phyloP scores from a whole-genome alignment of 1,139 yeast genomes.

The Pichia sp. region DNA sequence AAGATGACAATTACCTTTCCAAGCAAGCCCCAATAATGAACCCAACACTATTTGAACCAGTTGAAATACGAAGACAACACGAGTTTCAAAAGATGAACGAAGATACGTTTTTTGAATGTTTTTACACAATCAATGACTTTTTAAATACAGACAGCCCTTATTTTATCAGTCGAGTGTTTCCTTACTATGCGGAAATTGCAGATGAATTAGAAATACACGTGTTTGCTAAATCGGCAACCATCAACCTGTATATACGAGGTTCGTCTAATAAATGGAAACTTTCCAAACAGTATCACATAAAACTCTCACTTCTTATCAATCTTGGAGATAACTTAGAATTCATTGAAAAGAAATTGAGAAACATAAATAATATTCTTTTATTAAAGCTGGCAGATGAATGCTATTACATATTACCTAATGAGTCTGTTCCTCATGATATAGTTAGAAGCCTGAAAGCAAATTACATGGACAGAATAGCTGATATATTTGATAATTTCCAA shows the following conservation, averaged over 20 bases:
- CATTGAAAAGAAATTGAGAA: constrained; percentile 18
- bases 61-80: constrained; percentile 32
- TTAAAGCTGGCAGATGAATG: constrained; percentile 40
- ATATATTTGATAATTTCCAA: constrained; percentile 7
- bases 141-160: constrained; percentile 34
- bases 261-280: constrained; percentile 27
- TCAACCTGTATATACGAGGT: constrained; percentile 24
- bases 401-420: constrained; percentile 31
- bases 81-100: constrained; percentile 32
- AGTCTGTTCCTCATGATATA: constrained; percentile 14
- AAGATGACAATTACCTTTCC: background rate
- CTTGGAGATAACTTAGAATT: constrained; percentile 30
- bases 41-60: constrained; percentile 2
- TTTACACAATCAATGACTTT: constrained; percentile 37
- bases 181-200: constrained; percentile 31
- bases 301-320: constrained; percentile 31
- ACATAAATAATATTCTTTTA: constrained; percentile 34
- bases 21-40: background rate
- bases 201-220: constrained; percentile 26
- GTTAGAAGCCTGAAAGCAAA: constrained; percentile 14
- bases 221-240: constrained; percentile 23
- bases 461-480: constrained; percentile 2
- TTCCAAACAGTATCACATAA: constrained; percentile 26
- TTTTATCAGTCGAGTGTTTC: constrained; percentile 40
- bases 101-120: constrained; percentile 34